Evolutionary conservation across 1,284 basidiomycete species (phyloP).

Genomic region (Ustilago xerochloae): DNA sequence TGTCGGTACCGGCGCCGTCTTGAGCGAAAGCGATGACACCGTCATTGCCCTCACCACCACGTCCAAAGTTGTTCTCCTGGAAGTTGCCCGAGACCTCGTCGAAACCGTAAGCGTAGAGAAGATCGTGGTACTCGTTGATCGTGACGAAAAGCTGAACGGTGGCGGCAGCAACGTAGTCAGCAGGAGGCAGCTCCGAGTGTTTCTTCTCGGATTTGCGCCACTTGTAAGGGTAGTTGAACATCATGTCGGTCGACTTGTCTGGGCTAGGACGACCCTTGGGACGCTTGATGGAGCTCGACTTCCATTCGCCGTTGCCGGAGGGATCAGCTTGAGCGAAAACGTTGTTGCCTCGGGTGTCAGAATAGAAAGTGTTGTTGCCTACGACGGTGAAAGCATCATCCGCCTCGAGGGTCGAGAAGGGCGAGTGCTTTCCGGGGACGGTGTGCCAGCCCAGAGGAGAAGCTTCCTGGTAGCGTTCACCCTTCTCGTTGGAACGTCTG

Average conservation of each 20-base stretch:
- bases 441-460: slow-evolving; percentile 59
- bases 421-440: slow-evolving; percentile 44
- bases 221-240: slow-evolving; percentile 59
- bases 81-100: slow-evolving; percentile 93
- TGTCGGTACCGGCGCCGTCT: slow-evolving; percentile 82
- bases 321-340: slow-evolving; percentile 57
- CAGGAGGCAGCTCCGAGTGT: slow-evolving; percentile 47
- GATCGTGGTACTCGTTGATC: slow-evolving; percentile 60
- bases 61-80: slow-evolving; percentile 94
- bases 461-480: slow-evolving; percentile 41
- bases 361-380: slow-evolving; percentile 44
- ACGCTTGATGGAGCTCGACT: slow-evolving; percentile 35
- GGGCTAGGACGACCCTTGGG: slow-evolving; percentile 41
- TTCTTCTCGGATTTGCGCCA: slow-evolving; percentile 59
- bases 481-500: slow-evolving; percentile 49
- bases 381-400: slow-evolving; percentile 25
- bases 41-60: slow-evolving; percentile 85
- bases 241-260: slow-evolving; percentile 50
- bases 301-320: slow-evolving; percentile 50
- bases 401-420: slow-evolving; percentile 25
- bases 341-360: slow-evolving; percentile 60
- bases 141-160: slow-evolving; percentile 58
- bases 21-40: slow-evolving; percentile 94
- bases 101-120: slow-evolving; percentile 76
- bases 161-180: slow-evolving; percentile 48